Evolutionary conservation across 257 asterid species (phyloP), one percentile per base, ranked within the genome.

Genomic region (Ehretia macrophylla): DNA sequence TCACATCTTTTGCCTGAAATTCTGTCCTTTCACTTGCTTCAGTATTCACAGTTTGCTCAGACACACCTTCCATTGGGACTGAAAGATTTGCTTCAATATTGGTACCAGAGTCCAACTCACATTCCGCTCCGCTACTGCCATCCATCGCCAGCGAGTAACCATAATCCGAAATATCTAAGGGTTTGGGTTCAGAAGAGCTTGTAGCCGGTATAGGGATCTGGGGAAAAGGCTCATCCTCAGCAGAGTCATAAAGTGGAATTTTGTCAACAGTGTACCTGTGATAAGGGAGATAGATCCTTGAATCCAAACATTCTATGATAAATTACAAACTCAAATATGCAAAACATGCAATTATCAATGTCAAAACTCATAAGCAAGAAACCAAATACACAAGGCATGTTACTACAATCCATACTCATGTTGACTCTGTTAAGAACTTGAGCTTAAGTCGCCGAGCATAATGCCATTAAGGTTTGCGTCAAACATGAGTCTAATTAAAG

Each of bases 191-290:
- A 51, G 70, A 75, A 19, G 75, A 58, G 72, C 54, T 38, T n/a
- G 54, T 49, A 62, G 69, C 56, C 37, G 80, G 51, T 62, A 58
- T 59, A 50, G 73, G 65, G 60, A 80, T 63, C 58, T 51, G 71
- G 17, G 72, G 76, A 48, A 77, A 70, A 59, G 82, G 82, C 49
- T 85, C 96, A 74, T 89, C 99, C 75, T 93, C 97, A 66, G 88
- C 97, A 59, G 99, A 93, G 64, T 93, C 99, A 55, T 93, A 89
- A 48, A 93, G 81, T 16, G 96, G 97, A 75, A 93, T 67, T 60
- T 93, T 77, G 72, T 93, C 95, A 65, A 89, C 97, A 21, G 78
- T 56, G 73, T 88, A 88, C 66, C 98, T 86, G 96, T 69, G 73
- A 19, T 54, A 60, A 35, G 51, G 69, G 58, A 72, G 58, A 27